Percentiles rank a stretch among this genome's conserved stretches.
These are phyloP conservation scores for Cordyceps militaris DNA, from an alignment of 2,329 filamentous ascomycete genomes.

Conservation along the genomic window DNA sequence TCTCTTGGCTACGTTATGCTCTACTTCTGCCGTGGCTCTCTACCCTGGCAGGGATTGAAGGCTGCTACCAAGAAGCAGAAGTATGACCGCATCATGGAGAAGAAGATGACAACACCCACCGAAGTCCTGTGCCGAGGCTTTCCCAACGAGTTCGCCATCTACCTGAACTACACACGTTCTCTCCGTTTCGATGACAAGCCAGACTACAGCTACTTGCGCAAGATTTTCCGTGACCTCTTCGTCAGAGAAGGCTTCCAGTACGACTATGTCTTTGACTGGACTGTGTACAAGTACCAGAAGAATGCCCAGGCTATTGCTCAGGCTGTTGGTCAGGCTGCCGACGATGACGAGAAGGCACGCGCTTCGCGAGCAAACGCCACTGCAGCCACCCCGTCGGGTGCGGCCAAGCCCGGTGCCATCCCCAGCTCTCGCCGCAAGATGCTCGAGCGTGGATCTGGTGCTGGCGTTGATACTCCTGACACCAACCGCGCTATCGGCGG, in stretches of 20 bases:
- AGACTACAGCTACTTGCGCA: constrained; percentile 98
- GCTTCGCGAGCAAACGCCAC: constrained; percentile 60
- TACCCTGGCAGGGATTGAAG: constrained; percentile 98
- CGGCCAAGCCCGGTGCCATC: constrained; percentile 65
- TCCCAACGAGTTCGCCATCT: constrained; percentile 99
- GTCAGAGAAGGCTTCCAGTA: constrained; percentile 99
- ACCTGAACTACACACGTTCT: constrained; percentile 97
- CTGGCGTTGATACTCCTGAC: constrained; percentile 59
- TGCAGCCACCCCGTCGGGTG: constrained; percentile 55
- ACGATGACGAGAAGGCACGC: constrained; percentile 68
- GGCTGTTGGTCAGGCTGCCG: constrained; percentile 59
- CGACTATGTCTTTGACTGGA: constrained; percentile 99
- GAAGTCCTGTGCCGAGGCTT: constrained; percentile 98
- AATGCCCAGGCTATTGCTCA: constrained; percentile 92
- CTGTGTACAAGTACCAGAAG: constrained; percentile 99
- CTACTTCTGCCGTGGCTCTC: constrained; percentile 98
- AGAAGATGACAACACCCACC: constrained; percentile 99
- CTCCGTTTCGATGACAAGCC: constrained; percentile 99
- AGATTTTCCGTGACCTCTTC: constrained; percentile 99
- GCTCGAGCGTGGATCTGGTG: constrained; percentile 58
- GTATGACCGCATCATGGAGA: constrained; percentile 99
- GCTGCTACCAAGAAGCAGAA: constrained; percentile 99
- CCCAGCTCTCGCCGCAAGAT: constrained; percentile 78
- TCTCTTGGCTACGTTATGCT: constrained; percentile 99
- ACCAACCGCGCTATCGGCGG: constrained; percentile 69